phyloP scores from a whole-genome alignment of 306 rosid species.

The Luffa aegyptiaca region DNA sequence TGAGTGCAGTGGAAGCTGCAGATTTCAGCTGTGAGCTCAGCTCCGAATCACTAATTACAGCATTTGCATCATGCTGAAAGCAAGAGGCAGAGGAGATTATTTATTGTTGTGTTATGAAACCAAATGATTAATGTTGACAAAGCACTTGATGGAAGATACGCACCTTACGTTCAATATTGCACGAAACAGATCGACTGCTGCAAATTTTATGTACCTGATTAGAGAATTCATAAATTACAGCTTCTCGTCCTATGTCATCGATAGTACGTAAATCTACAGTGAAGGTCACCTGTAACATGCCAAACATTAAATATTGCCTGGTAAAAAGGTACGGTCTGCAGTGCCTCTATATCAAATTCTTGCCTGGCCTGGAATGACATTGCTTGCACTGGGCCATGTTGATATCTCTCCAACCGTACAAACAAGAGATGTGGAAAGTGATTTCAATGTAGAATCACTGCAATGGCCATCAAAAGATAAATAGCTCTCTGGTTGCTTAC shows the following conservation, averaged over 20 bases:
- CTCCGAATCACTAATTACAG: constrained; percentile 68
- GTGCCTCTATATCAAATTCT: constrained; percentile 22
- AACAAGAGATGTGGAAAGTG: constrained; percentile 82
- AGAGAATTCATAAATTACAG: constrained; percentile 69
- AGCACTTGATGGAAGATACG: constrained; percentile 6
- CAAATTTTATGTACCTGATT: constrained; percentile 63
- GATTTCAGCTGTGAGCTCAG: constrained; percentile 64
- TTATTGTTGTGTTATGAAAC: not conserved
- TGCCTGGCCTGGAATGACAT: constrained; percentile 99
- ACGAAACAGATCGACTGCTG: constrained; percentile 73
- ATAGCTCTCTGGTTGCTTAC: constrained; percentile 65
- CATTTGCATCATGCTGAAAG: constrained; percentile 84
- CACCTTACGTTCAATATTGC: constrained; percentile 77
- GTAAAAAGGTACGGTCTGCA: not conserved
- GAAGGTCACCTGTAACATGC: constrained; percentile 63
- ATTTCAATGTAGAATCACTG: constrained; percentile 41
- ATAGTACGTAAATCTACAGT: constrained; percentile 84
- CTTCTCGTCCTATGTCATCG: constrained; percentile 79
- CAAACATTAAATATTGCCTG: constrained; percentile 9
- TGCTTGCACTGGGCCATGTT: constrained; percentile 98
- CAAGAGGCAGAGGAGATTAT: not conserved
- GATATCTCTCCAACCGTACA: constrained; percentile 97
- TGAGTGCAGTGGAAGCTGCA: constrained; percentile 56
- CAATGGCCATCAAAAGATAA: constrained; percentile 63
- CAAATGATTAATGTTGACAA: not conserved